Evolutionary conservation across 2,329 filamentous ascomycete genomes (phyloP), one percentile per base, ranked within the genome.

Genomic region (Colletotrichum coccodes): DNA sequence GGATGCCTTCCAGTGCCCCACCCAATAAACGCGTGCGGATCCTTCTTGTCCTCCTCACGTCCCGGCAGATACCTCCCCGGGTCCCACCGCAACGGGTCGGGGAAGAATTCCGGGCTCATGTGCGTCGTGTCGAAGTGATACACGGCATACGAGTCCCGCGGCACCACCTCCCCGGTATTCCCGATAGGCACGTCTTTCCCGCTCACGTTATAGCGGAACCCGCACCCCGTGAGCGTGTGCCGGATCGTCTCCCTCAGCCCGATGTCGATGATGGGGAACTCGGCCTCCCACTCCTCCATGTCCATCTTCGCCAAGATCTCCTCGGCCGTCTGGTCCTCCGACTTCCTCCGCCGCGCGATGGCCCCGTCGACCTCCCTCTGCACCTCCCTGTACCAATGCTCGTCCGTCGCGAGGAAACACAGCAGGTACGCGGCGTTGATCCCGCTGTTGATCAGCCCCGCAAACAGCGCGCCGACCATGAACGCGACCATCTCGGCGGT

Each of bases 401-500:
- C 75, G 72, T 86, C 74, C 60, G 81, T 65, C 61, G 85, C 75
- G 60, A 90, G 79, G 79, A 86, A 82, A 75, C 83, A 69, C 70
- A 89, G 74, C 69, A 89, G 77, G 81, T 84, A 89, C 2, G 83
- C 83, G 1, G 85, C 83, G 71, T 87, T 89, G 74, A 87, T 83
- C 44, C 86, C 86, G 28, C 79, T 86, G 76, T 89, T 90, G n/a
- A 89, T 71, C 38, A 86, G 78, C n/a, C 87, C 87, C 1, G 87
- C 87, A 73, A 87, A 88, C 3, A 90, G 76, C 0, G 85, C 78
- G 14, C 83, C 82, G n/a, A 89, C 77, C 38, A 87, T 79, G 75
- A 89, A 87, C 21, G 76, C 73, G 40, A 86, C 78, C 38, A 87
- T 83, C 53, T 81, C 77, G 8, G 75, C 72, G 12, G 84, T 79